Base-by-base conservation (phyloP, 2,329 filamentous ascomycete genomes). In the Biscogniauxia marginata region DNA sequence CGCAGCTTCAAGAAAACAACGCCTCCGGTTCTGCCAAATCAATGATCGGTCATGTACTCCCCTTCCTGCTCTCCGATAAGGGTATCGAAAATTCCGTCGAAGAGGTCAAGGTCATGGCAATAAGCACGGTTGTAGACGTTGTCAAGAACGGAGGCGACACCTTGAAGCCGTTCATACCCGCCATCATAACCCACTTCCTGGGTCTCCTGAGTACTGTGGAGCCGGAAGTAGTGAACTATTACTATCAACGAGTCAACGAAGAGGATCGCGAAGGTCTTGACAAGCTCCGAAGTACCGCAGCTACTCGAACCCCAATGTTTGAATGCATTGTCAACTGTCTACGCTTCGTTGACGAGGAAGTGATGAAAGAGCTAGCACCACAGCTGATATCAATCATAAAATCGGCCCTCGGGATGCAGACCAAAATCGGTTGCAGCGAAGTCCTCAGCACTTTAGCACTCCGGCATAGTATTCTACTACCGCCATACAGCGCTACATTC, bases 251-350 rank as follows among this genome's bases (percentile, higher is more conserved):
- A 65, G 91, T 91, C 0, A 87, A 92, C 61, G 92, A 96, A 50
- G 82, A 96, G 23, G 96, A 89, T 0, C 87, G 91, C 48, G 91
- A 96, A 63, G 87, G 93, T 67, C 91, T 99, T 54, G 95, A 99
- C 72, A 93, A 91, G 69, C 83, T 92, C 72, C 84, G 95, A 54
- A 85, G 95, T 13, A 87, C 84, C 43, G 89, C 87, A 70, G 91
- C 97, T 24, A 89, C 91, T 23, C 85, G 85, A 52, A 96, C 91
- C 16, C 93, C 95, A 0, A 86, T 99, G 62, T 96, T 93, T 67
- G 93, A 97, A 71, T 92, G 92, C 1, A 91, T 98, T 54, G 91
- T 96, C 65, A 85, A 93, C 61, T 91, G 90, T 67, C 83, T 99
- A 25, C 91, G 96, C 57, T 86, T 90, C 52, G 80, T 96, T 1